Conservation (phyloP, 345 rosid genomes). For the Rhizophora mangle region DNA sequence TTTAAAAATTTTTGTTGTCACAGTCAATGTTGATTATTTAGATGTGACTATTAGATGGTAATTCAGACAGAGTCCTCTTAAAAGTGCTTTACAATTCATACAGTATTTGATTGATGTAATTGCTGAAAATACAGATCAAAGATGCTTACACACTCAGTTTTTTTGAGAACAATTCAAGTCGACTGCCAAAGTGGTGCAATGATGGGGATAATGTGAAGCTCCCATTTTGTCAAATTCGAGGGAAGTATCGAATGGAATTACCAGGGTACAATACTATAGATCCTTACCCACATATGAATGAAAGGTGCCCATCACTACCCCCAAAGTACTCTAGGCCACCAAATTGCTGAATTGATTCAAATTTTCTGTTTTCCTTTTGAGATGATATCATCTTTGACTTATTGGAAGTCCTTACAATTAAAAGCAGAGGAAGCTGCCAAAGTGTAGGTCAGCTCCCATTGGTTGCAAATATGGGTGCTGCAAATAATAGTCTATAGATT, state of each 20-base stretch:
- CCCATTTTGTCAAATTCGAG: constrained; percentile 83
- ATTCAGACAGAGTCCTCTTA: too few species aligned
- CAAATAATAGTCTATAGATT: not conserved
- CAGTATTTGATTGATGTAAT: not conserved
- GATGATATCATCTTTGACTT: not conserved
- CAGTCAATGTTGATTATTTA: too few species aligned
- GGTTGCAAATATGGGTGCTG: constrained; percentile 24
- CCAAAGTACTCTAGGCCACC: constrained; percentile 67
- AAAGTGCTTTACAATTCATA: not conserved
- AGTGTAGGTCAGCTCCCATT: not conserved
- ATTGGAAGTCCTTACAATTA: not conserved
- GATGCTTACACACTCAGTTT: constrained; percentile 79
- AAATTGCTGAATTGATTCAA: constrained; percentile 48
- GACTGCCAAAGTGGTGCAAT: constrained; percentile 91
- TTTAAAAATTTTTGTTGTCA: too few species aligned
- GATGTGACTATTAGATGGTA: too few species aligned
- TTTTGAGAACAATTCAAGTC: constrained; percentile 75
- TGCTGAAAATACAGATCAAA: constrained; percentile 55
- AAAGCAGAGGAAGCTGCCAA: constrained; percentile 6
- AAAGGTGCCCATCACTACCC: constrained; percentile 84
- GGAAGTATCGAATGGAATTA: constrained; percentile 91
- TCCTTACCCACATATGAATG: constrained; percentile 88
- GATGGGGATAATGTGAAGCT: constrained; percentile 66
- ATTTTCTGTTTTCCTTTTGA: not conserved
- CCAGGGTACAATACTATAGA: constrained; percentile 82